Percentiles rank a stretch among this genome's conserved stretches.
These are phyloP conservation scores for Jimgerdemannia lactiflua DNA, from an alignment of 192 early-diverging fungal species.

Conservation along the genomic window DNA sequence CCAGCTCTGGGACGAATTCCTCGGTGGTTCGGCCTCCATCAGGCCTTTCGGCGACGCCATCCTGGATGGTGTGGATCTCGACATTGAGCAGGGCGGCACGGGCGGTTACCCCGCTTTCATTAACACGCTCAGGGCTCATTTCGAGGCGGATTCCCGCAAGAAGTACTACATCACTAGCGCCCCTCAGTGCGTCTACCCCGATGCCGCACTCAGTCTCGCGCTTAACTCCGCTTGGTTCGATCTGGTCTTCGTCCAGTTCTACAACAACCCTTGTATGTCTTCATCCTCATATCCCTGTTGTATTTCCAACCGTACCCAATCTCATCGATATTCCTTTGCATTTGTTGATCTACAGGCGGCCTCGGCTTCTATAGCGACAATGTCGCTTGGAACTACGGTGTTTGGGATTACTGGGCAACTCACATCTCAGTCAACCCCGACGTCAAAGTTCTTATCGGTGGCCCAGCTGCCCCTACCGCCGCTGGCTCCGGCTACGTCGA, in stretches of 20 bases:
- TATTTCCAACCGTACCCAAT: no score
- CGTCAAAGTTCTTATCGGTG: slow-evolving; percentile 61
- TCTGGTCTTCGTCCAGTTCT: slow-evolving; percentile 63
- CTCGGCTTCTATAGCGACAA: slow-evolving; percentile 22
- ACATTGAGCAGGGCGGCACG: slow-evolving; percentile 57
- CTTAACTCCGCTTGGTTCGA: slow-evolving; percentile 55
- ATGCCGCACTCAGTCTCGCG: slow-evolving; percentile 52
- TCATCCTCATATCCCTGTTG: slow-evolving; percentile 20
- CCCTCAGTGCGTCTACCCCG: slow-evolving; percentile 64
- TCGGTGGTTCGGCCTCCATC: slow-evolving; percentile 49
- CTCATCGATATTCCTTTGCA: slow-evolving; percentile 22
- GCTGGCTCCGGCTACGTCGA: slow-evolving; percentile 54
- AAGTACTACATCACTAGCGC: slow-evolving; percentile 56
- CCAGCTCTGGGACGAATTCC: slow-evolving; percentile 55
- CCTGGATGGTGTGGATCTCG: slow-evolving; percentile 62
- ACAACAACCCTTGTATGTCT: slow-evolving; percentile 60
- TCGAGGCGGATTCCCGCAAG: slow-evolving; percentile 36
- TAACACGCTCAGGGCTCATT: slow-evolving; percentile 43
- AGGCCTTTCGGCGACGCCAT: slow-evolving; percentile 60
- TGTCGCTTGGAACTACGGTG: slow-evolving; percentile 33
- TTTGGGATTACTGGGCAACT: slow-evolving; percentile 64
- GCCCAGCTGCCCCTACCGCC: slow-evolving; percentile 49
- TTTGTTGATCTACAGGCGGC: slow-evolving; percentile 19
- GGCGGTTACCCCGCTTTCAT: slow-evolving; percentile 53
- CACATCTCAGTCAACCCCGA: slow-evolving; percentile 52